Evolutionary conservation across 2,329 filamentous ascomycete species (phyloP), one percentile per base, ranked within the genome.

Genomic region (Penicillium sp.): DNA sequence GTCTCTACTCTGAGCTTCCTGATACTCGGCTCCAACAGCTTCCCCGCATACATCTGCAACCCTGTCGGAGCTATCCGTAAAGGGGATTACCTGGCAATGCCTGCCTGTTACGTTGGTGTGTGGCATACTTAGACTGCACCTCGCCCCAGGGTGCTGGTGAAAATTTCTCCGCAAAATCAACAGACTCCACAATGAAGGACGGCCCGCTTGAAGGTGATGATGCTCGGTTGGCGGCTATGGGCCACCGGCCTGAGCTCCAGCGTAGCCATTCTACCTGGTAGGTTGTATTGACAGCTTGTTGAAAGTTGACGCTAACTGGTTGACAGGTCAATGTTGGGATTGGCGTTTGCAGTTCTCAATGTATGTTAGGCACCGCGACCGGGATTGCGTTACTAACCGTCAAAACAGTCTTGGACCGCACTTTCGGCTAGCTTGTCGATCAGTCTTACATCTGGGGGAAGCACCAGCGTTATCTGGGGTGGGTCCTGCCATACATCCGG

Each of bases 401-500:
- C 11, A 27, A 18, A 38, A 22, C 45, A 71, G 69, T 83, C 82
- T 2, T 85, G 83, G 83, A 85, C 83, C 2, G 83, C 83, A 3
- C 73, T 85, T 4, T 81, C 81, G 7, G 79, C 83, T 1, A 84
- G 81, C 41, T 69, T 86, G 46, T 82, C 79, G 3, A 75, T 87
- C 8, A 83, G 84, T 7, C 75, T 92, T 31, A 87, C 88, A 0
- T 87, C 83, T n/a, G 89, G 89, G 29, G 89, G 89, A 0, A 83
- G 87, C 10, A 86, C 83, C 7, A 81, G 86, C 46, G 86, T 91
- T 22, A 81, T 92, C 53, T 92, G 88, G 88, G 89, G 88, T 82
- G 58, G 21, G 65, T 39, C 22, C 43, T 39, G 21, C 22, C 10
- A 2, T 31, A 8, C 16, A 21, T 45, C 31, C 14, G 3, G 14